Conservation (phyloP, 2,329 filamentous ascomycete genomes). For the Diaporthe ampelina region DNA sequence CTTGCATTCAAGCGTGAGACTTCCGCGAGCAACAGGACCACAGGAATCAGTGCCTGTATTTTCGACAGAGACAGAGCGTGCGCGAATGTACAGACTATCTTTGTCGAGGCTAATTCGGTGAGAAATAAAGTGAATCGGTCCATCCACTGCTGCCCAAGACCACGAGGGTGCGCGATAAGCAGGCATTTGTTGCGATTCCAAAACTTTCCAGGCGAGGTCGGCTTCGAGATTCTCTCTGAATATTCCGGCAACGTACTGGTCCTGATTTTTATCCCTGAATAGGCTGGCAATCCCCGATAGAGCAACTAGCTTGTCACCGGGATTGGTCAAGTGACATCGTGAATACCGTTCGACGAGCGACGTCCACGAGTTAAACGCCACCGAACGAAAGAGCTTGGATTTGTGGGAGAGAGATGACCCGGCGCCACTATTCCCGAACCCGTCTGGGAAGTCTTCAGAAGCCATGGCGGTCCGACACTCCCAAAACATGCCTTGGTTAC, state of each 20-base stretch:
- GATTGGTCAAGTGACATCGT: neutral
- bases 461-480: slow-evolving; percentile 3
- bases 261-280: rapidly evolving
- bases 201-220: neutral
- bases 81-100: neutral
- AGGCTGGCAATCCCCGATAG: neutral
- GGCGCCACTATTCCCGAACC: neutral
- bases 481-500: neutral
- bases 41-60: neutral
- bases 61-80: neutral
- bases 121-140: neutral
- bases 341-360: neutral
- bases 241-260: neutral
- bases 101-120: neutral
- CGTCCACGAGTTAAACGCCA: neutral
- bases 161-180: neutral
- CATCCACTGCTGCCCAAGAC: slow-evolving; percentile 9
- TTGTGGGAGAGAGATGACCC: no score
- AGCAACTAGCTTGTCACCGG: neutral
- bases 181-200: neutral
- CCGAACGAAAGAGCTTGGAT: no score
- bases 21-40: neutral
- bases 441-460: neutral
- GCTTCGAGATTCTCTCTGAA: neutral
- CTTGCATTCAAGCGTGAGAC: neutral